Conservation (phyloP, 1,139 yeast genomes). For the Taphrina deformans region DNA sequence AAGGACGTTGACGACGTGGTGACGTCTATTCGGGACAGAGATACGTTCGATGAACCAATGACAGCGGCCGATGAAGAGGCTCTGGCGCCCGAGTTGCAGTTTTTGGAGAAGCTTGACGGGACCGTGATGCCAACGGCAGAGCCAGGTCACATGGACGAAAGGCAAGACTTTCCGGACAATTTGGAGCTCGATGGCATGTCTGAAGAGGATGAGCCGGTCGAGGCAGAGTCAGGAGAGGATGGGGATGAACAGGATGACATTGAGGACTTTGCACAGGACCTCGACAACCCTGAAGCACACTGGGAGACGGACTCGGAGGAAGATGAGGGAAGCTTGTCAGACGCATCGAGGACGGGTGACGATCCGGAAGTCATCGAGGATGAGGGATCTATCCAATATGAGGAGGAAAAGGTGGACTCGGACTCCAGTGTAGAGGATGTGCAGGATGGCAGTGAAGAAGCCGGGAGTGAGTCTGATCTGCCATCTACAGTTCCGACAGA, state of each 20-base stretch:
- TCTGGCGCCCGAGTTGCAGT: not conserved
- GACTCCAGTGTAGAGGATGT: too few species aligned
- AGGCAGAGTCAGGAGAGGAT: not conserved
- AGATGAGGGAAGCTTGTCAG: not conserved
- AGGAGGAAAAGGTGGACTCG: not conserved
- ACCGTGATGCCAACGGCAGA: not conserved
- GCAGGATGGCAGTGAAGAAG: not conserved
- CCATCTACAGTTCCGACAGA: not conserved
- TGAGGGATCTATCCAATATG: not conserved
- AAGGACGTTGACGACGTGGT: not conserved
- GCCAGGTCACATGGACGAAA: not conserved
- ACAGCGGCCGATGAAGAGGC: not conserved
- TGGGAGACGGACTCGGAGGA: not conserved
- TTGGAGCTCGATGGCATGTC: not conserved
- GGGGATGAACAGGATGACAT: not conserved
- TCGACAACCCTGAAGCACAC: not conserved
- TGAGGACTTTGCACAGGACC: not conserved
- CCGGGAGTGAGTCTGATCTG: too few species aligned
- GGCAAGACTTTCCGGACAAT: conserved; percentile 8
- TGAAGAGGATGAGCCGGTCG: not conserved
- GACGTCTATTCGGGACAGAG: not conserved
- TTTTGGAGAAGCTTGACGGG: not conserved
- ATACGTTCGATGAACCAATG: not conserved
- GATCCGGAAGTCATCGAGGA: conserved; percentile 1
- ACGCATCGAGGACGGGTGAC: not conserved